These are phyloP conservation scores for Trichomonascus vanleenenianus DNA, from an alignment of 805 yeast species.

Conservation along the genomic window DNA sequence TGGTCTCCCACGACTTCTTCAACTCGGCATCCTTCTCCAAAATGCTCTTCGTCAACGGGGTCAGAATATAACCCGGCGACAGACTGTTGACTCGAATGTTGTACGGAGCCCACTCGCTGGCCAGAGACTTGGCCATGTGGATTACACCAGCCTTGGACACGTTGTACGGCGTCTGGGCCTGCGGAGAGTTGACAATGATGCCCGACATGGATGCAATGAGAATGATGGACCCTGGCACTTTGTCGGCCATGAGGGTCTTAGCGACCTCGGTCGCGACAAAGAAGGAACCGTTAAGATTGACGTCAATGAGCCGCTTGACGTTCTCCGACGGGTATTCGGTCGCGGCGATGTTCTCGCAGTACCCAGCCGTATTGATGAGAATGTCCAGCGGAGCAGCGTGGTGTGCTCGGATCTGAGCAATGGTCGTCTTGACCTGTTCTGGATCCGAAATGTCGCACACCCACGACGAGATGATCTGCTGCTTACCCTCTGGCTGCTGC, in stretches of 20 bases:
- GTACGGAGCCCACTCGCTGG: slow-evolving; percentile 75
- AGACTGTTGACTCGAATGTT: slow-evolving; percentile 71
- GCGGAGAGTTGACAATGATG: slow-evolving; percentile 77
- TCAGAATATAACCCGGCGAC: slow-evolving; percentile 74
- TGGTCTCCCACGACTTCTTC: slow-evolving; percentile 65
- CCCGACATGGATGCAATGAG: slow-evolving; percentile 87
- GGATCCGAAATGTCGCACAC: slow-evolving; percentile 67
- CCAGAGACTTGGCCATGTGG: slow-evolving; percentile 67
- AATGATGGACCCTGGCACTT: slow-evolving; percentile 60
- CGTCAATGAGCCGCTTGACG: slow-evolving; percentile 61
- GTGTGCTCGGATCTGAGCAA: slow-evolving; percentile 45
- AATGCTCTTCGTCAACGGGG: slow-evolving; percentile 71
- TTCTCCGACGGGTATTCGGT: slow-evolving; percentile 65
- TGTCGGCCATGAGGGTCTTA: slow-evolving; percentile 47
- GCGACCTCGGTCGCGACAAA: slow-evolving; percentile 72
- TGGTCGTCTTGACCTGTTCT: slow-evolving; percentile 46
- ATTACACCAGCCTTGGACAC: slow-evolving; percentile 84
- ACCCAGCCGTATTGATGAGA: slow-evolving; percentile 76
- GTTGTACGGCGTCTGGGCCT: slow-evolving; percentile 73
- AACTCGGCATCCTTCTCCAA: slow-evolving; percentile 40
- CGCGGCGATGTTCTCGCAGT: slow-evolving; percentile 73
- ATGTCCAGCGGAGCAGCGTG: slow-evolving; percentile 57
- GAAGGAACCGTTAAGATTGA: slow-evolving; percentile 66
- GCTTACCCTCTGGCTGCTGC: background rate
- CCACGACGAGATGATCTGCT: slow-evolving; percentile 43